Percentiles rank a stretch among this genome's conserved stretches.
These are phyloP conservation scores for Corylus americana DNA, from an alignment of 306 rosid species.

Conservation along the genomic window DNA sequence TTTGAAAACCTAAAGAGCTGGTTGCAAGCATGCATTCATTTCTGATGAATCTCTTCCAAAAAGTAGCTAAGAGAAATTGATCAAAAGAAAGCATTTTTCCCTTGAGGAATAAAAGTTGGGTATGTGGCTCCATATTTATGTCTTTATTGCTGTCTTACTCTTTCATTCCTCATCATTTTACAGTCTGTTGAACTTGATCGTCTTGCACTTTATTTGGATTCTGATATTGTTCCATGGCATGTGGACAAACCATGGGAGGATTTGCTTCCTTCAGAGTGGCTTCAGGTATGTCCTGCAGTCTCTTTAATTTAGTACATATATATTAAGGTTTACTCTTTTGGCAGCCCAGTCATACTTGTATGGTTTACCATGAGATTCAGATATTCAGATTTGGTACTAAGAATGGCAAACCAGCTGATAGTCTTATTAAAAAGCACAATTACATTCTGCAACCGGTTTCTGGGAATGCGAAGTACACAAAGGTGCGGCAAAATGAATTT, in stretches of 20 bases:
- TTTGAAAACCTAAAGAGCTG: background rate
- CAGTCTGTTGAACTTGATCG: slow-evolving; percentile 88
- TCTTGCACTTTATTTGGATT: slow-evolving; percentile 88
- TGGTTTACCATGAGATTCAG: slow-evolving; percentile 36
- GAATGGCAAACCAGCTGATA: slow-evolving; percentile 77
- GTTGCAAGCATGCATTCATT: slow-evolving; percentile 8
- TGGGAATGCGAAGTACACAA: slow-evolving; percentile 82
- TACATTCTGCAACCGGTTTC: slow-evolving; percentile 87
- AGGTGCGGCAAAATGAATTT: slow-evolving; percentile 59
- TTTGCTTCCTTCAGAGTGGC: slow-evolving; percentile 94
- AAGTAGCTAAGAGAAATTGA: background rate
- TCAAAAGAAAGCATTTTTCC: background rate
- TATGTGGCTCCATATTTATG: slow-evolving; percentile 1
- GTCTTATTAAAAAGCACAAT: slow-evolving; percentile 48
- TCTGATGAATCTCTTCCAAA: background rate
- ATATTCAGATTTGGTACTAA: slow-evolving; percentile 83
- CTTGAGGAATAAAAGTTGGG: background rate
- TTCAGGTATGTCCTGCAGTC: slow-evolving; percentile 54
- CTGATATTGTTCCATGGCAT: slow-evolving; percentile 79
- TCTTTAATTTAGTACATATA: background rate
- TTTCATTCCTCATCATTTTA: slow-evolving; percentile 30
- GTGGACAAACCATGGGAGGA: slow-evolving; percentile 78
- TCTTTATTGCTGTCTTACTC: slow-evolving; percentile 15
- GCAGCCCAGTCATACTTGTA: slow-evolving; percentile 7
- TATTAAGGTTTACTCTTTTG: background rate